phyloP scores from a whole-genome alignment of 2,329 filamentous ascomycete species.

The Grosmannia clavigera region DNA sequence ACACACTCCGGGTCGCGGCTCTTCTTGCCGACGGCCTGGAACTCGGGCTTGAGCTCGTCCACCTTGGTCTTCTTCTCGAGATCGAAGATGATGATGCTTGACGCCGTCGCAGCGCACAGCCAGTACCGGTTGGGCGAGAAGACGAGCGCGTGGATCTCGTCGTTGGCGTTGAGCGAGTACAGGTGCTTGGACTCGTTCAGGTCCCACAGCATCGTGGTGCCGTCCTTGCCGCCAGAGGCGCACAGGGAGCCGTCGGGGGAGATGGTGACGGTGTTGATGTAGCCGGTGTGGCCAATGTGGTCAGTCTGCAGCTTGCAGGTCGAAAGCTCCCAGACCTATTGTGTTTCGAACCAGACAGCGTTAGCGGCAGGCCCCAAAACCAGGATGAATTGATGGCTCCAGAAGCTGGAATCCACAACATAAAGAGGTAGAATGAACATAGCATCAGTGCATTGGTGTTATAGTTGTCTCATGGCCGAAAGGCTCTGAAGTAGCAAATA shows the following conservation, averaged over 20 bases:
- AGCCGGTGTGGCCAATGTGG: slow-evolving; percentile 98
- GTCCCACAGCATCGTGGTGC: slow-evolving; percentile 99
- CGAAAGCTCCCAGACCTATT: slow-evolving; percentile 95
- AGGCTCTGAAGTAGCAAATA: slow-evolving; percentile 99
- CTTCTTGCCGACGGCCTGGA: slow-evolving; percentile 95
- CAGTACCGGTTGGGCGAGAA: slow-evolving; percentile 99
- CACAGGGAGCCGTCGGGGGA: slow-evolving; percentile 98
- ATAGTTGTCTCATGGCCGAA: slow-evolving; percentile 78
- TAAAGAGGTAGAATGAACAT: slow-evolving; percentile 12
- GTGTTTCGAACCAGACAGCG: neutral
- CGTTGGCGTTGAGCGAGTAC: slow-evolving; percentile 97
- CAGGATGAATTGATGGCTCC: neutral
- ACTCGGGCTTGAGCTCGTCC: slow-evolving; percentile 98
- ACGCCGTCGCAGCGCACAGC: slow-evolving; percentile 95
- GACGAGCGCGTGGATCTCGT: slow-evolving; percentile 99
- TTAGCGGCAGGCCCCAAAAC: neutral
- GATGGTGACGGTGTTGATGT: slow-evolving; percentile 99
- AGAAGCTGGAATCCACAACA: neutral
- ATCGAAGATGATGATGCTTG: slow-evolving; percentile 99
- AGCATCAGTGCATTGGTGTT: slow-evolving; percentile 69
- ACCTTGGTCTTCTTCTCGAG: slow-evolving; percentile 99
- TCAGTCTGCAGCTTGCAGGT: slow-evolving; percentile 99
- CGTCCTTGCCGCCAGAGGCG: slow-evolving; percentile 98
- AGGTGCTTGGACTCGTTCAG: slow-evolving; percentile 99
- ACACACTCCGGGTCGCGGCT: slow-evolving; percentile 97